Evolutionary conservation across 1,139 yeast genomes (phyloP), one percentile per base, ranked within the genome.

Genomic region (Debaryomyces coudertii): DNA sequence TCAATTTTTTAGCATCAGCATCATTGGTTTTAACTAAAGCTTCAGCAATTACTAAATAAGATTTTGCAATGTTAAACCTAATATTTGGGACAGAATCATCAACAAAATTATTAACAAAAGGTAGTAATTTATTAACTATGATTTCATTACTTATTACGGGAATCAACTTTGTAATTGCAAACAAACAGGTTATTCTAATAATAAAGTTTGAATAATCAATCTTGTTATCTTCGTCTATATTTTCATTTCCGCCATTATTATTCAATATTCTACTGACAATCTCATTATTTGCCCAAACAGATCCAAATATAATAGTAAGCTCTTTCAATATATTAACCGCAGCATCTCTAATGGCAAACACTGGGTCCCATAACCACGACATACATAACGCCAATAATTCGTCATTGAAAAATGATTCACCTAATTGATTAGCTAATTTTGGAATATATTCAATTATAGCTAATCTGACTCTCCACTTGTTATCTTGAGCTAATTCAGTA

Each of bases 311-410:
- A 53, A 79, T 80, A 4, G 97, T 85, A 57, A 95, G 76, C 58
- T 87, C 85, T 55, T 81, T 84, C 57, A 93, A 75, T 65, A 92
- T 95, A 50, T 77, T 71, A 29, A 95, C 96, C 1, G 98, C 98
- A 11, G 99, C 99, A 57, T 90, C 96, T 67, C 99, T 83, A 53
- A 95, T 92, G 6, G 98, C 93, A 68, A 83, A 93, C 35, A 95
- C 99, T 12, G 95, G 88, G 69, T 95, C 99, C 96, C 98, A 92
- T 55, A 95, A 76, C 98, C 99, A 95, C 18, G 93, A 87, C 82
- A 95, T 82, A 62, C 97, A 95, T 56, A 95, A 75, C 42, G 88
- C 84, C 52, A 95, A 92, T 56, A 95, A 76, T 60, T 93, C 96
- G 61, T 89, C 87, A 66, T 93, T 95, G 69, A 95, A 95, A 63